Evolutionary conservation across 371 early-diverging fungal genomes (phyloP).

Genomic region (Cokeromyces recurvatus): DNA sequence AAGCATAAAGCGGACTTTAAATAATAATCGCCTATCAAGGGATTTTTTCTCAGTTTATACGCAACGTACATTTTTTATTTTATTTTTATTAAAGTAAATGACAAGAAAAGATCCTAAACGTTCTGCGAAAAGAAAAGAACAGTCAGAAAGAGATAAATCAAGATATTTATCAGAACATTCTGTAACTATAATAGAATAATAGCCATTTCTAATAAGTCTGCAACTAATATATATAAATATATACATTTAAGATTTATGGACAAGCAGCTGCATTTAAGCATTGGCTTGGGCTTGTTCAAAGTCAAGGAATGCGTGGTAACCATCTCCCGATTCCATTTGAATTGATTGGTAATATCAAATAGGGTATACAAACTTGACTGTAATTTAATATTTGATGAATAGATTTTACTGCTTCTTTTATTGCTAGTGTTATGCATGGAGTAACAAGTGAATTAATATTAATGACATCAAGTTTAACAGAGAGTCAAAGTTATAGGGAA

Average conservation of each 20-base stretch:
- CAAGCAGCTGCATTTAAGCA: conserved; percentile 26
- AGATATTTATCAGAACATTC: conserved; percentile 17
- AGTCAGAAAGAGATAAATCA: conserved; percentile 33
- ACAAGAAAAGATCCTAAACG: conserved; percentile 19
- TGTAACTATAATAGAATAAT: no score
- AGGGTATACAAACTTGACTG: background rate
- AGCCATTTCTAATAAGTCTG: no score
- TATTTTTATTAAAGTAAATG: background rate
- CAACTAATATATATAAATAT: no score
- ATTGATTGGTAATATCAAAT: conserved; percentile 37
- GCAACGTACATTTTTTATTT: no score
- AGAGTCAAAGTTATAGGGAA: conserved; percentile 11
- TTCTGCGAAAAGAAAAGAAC: conserved; percentile 31
- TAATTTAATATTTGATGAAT: background rate
- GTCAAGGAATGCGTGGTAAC: conserved; percentile 27
- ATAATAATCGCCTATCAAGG: no score
- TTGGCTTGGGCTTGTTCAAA: conserved; percentile 17
- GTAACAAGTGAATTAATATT: conserved; percentile 24
- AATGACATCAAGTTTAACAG: conserved; percentile 15
- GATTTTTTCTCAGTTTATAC: no score
- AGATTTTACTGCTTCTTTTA: conserved; percentile 50
- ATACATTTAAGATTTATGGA: conserved; percentile 31
- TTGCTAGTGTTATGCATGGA: conserved; percentile 42
- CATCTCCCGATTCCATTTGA: conserved; percentile 46
- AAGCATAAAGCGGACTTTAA: no score